These are phyloP conservation scores for Lachnellula subtilissima DNA, from an alignment of 2,329 filamentous ascomycete species.

Conservation along the genomic window DNA sequence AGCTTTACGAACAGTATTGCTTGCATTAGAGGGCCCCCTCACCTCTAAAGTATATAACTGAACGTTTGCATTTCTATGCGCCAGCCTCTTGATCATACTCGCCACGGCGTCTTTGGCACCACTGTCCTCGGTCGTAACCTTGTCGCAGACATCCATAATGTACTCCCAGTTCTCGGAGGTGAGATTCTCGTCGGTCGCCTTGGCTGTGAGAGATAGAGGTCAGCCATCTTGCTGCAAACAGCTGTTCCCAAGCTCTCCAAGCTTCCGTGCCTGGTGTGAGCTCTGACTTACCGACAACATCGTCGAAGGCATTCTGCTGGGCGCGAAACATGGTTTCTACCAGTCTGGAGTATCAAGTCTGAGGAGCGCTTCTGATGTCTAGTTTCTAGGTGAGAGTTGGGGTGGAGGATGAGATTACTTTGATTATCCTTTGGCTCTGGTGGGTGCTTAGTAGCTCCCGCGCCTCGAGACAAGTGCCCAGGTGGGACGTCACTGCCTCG, in stretches of 20 bases:
- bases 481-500: neutral
- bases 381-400: neutral
- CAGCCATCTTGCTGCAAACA: constrained; percentile 12
- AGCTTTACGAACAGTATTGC: constrained; percentile 2
- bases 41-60: constrained; percentile 70
- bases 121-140: constrained; percentile 36
- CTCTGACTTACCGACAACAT: constrained; percentile 56
- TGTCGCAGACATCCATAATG: constrained; percentile 41
- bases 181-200: constrained; percentile 96
- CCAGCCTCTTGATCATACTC: constrained; percentile 67
- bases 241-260: constrained; percentile 6
- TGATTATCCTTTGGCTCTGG: neutral
- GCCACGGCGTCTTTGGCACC: constrained; percentile 63
- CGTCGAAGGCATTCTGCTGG: constrained; percentile 65
- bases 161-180: constrained; percentile 67
- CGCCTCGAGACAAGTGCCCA: no score
- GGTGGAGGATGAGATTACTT: neutral
- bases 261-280: neutral
- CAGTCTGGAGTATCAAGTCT: constrained; percentile 1
- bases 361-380: neutral
- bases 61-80: constrained; percentile 73
- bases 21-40: constrained; percentile 11
- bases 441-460: neutral
- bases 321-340: constrained; percentile 48
- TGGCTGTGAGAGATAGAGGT: constrained; percentile 44